Percentiles rank a stretch among this genome's conserved stretches.
Conservation (phyloP, 1,139 yeast genomes). For the Casaregolazyma lundiana region DNA sequence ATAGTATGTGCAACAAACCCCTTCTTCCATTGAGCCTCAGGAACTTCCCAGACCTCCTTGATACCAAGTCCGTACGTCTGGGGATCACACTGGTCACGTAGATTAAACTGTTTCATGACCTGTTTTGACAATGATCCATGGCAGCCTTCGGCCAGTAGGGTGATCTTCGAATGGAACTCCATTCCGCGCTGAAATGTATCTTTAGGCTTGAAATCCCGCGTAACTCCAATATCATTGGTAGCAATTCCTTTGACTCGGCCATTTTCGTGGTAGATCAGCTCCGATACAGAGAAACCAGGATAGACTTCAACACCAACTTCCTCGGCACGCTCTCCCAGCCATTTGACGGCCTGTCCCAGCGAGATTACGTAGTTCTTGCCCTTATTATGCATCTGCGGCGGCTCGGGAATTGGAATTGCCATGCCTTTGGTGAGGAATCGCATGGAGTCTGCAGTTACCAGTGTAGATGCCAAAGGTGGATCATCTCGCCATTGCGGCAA, state of each 20-base stretch:
- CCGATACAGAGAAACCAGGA: constrained; percentile 88
- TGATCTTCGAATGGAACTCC: constrained; percentile 88
- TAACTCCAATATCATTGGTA: constrained; percentile 85
- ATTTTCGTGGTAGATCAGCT: constrained; percentile 60
- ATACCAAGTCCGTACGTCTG: constrained; percentile 95
- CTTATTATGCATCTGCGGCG: constrained; percentile 81
- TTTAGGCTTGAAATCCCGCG: constrained; percentile 69
- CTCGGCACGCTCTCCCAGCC: constrained; percentile 85
- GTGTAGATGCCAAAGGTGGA: constrained; percentile 57
- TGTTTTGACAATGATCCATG: constrained; percentile 89
- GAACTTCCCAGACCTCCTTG: constrained; percentile 97
- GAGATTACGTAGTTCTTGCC: constrained; percentile 78
- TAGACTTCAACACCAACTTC: constrained; percentile 90
- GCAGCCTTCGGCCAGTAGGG: constrained; percentile 93
- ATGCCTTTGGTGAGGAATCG: constrained; percentile 54
- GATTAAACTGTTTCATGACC: constrained; percentile 59
- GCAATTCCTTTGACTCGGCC: constrained; percentile 77
- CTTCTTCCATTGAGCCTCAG: constrained; percentile 69
- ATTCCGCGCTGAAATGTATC: constrained; percentile 86
- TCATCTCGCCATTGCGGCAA: constrained; percentile 61
- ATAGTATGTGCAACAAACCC: constrained; percentile 85
- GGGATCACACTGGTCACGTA: constrained; percentile 61
- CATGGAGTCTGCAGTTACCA: constrained; percentile 74
- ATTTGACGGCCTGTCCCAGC: constrained; percentile 72
- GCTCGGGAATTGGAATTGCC: constrained; percentile 78